Evolutionary conservation across 2,329 filamentous ascomycete genomes (phyloP), one percentile per base, ranked within the genome.

Genomic region (Botryotinia calthae): DNA sequence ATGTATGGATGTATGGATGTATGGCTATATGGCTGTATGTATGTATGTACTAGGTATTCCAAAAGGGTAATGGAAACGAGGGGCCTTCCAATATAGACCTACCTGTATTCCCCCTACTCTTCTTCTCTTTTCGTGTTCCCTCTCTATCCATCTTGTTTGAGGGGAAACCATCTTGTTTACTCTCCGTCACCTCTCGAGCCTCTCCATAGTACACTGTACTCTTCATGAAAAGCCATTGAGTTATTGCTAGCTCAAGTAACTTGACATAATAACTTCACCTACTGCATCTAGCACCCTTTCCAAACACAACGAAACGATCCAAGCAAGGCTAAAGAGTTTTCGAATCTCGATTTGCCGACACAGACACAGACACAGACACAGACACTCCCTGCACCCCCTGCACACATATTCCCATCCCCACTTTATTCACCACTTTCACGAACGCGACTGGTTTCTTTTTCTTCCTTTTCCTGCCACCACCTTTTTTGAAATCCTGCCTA

Each of bases 31-130:
- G 34, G 34, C 1, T 34, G 34, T 4, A 37, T 37, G 37, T 7
- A 54, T 51, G n/a, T 18, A 18, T 54, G 16, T 54, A 28, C n/a
- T n/a, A 31, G 51, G n/a, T 31, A 28, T 56, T 56, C 16, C 3
- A 31, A 44, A 46, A n/a, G 31, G 61, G 40, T 22, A 34, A 46
- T 12, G 61, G 40, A 22, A 64, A 64, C 28, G 42, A 48, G 62
- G 25, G 58, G 58, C 18, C 34, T 34, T 25, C 56, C 42, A 65
- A 71, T 71, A 71, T 65, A 71, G 64, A 31, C 34, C 59, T 71
- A 31, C 34, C 59, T 71, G n/a, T 46, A 42, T n/a, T 31, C 51
- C 58, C n/a, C 37, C 34, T 31, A n/a, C 54, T 42, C 66, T 31
- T 59, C 66, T 28, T 42, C 40, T 59, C 68, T 44, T 12, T 51